Base-by-base conservation (phyloP, 1,284 basidiomycete genomes). In the Marasmius fiardii region DNA sequence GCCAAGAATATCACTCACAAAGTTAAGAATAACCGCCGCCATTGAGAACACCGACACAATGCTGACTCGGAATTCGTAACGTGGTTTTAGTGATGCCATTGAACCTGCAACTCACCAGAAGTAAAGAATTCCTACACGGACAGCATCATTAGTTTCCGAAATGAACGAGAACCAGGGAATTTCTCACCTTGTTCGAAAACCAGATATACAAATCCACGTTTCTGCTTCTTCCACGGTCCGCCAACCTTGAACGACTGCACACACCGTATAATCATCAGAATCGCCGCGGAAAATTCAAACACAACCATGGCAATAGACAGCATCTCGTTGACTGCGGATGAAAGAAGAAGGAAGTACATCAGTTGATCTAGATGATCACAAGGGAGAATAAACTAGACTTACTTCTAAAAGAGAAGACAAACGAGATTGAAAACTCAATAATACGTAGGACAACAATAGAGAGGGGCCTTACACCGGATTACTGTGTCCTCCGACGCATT, bases 291-390 rank as follows among this genome's bases (percentile, higher is more conserved):
- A 16, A 56, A 63, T 45, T 71, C 69, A 47, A 71, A 69, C 1
- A 66, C 60, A 21, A 67, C 64, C 58, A 69, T 64, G 18, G 67
- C 47, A 24, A 67, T 65, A 4, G 66, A 65, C 1, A 70, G 62
- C 26, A 68, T 54, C 55, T 67, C 43, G 45, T 64, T 61, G 14
- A 59, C 61, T 50, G n/a, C 14, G 12, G 20, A 49, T 8, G 23
- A 24, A 6, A 21, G 33, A 43, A 16, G 23, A 16, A 24, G 5
- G 37, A 24, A 4, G 12, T 7, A n/a, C 16, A 14, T 31, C 2
- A 45, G 26, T 20, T 24, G 26, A 11, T 11, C 4, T 28, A 24
- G 14, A 20, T 47, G 33, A 26, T 53, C n/a, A 4, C 50, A 11
- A 16, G 39, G 7, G 16, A 20, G n/a, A 41, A n/a, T 16, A 20